Percentiles rank a stretch among this genome's conserved stretches.
Evolutionary conservation across 306 rosid genomes (phyloP).

Genomic region (Corylus heterophylla): DNA sequence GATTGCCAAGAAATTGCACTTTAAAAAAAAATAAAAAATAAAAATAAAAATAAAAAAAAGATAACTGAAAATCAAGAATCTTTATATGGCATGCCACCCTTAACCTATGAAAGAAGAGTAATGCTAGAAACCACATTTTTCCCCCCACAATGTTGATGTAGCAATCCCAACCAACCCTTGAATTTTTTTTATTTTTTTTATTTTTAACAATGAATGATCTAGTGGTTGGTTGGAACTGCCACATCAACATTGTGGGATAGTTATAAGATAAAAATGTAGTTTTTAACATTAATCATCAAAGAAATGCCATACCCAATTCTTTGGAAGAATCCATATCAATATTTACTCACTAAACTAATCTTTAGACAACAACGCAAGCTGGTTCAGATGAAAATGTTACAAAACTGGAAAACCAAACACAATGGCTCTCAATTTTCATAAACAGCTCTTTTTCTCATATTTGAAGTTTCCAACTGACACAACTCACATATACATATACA

Average conservation of each 20-base stretch:
- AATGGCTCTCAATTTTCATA: not conserved
- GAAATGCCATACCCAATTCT: slow-evolving; percentile 9
- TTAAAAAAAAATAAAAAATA: not conserved
- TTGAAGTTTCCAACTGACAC: not conserved
- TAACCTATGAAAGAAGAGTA: not conserved
- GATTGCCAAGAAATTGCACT: not conserved
- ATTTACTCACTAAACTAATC: not conserved
- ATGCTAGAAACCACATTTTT: no score
- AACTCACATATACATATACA: not conserved
- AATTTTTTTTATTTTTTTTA: no score
- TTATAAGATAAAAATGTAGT: no score
- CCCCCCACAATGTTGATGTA: no score
- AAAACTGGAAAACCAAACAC: not conserved
- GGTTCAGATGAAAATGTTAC: not conserved
- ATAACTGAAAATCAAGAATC: not conserved
- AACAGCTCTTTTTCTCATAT: not conserved
- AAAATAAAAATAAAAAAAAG: not conserved
- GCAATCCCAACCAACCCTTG: no score
- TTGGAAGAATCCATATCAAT: not conserved
- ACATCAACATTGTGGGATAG: no score
- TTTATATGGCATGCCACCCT: not conserved
- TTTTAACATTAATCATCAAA: no score
- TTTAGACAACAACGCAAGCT: slow-evolving; percentile 2
- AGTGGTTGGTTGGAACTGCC: no score
- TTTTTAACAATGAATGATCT: no score